Evolutionary conservation across 768 basidiomycete species (phyloP), one percentile per base, ranked within the genome.

Genomic region (Amylocystis lapponica): DNA sequence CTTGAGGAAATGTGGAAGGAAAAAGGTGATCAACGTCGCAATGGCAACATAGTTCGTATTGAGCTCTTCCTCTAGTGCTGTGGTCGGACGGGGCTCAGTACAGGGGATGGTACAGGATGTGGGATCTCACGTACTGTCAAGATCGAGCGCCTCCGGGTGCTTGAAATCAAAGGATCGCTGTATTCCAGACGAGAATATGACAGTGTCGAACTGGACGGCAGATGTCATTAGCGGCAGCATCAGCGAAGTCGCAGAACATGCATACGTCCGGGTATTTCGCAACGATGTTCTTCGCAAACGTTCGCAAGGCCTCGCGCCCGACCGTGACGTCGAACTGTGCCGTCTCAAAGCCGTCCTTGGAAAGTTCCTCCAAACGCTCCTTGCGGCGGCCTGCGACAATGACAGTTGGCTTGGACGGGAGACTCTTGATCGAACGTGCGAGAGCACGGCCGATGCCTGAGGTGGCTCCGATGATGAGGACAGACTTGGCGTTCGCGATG

Each of bases 401-500:
- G 23, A 79, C 74, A 5, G 61, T 65, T 2, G 76, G 77, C 27
- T 66, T 60, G 31, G 69, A 69, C 0, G 75, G 72, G 2, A 79
- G 63, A 21, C 56, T 58, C 23, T 73, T 66, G 32, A 79, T 64
- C 16, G 68, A 66, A 9, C 75, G 63, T 5, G 78, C 78, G 5
- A 81, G 69, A 27, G 71, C 70, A 3, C 76, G 72, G 14, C 80
- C 79, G 26, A 80, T 74, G 26, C 79, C 78, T 23, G 75, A 62
- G 4, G 79, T 79, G 3, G 76, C 77, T n/a, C 78, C 76, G 36
- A 74, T 67, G 44, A 79, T 62, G 40, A 79, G 68, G 47, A 78
- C 59, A 43, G 74, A 76, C 57, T 71, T 74, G n/a, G n/a, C n/a
- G n/a, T n/a, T n/a, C n/a, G n/a, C n/a, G n/a, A n/a, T n/a, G n/a